Percentiles rank a stretch among this genome's conserved stretches.
These are phyloP conservation scores for Rubia tinctorum DNA, from an alignment of 305 asterid species.

Conservation along the genomic window DNA sequence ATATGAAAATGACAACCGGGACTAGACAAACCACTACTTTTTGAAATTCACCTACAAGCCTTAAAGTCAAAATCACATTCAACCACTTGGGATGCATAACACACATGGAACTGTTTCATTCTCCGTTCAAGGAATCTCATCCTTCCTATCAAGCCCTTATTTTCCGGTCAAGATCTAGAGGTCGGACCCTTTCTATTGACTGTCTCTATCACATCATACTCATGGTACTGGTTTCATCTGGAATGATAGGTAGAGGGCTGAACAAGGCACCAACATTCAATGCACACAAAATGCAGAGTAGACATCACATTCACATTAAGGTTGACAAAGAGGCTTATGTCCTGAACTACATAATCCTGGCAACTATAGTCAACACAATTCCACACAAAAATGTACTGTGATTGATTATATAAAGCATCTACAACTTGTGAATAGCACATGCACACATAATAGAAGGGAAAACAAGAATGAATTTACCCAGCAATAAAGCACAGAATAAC, in stretches of 20 bases:
- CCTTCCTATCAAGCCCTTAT: neutral
- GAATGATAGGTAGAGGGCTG: slow-evolving; percentile 3
- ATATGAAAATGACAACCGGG: neutral
- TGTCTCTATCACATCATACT: neutral
- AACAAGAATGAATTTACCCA: neutral
- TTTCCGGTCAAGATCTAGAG: neutral
- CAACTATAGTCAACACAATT: neutral
- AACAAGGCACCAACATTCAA: neutral
- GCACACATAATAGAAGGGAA: neutral
- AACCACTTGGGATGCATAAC: neutral
- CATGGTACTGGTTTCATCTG: neutral
- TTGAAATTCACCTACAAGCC: neutral
- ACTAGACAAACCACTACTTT: neutral
- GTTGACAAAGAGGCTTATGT: neutral
- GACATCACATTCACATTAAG: neutral
- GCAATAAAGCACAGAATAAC: neutral
- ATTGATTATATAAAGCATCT: neutral
- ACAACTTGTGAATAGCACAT: neutral
- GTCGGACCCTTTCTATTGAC: neutral
- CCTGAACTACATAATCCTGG: no score
- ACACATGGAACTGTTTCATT: neutral
- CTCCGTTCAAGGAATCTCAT: neutral
- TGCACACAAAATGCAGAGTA: neutral
- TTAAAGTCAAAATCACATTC: neutral
- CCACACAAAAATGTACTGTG: neutral